A percentile compares a stretch with the other conserved stretches of the same genome.
phyloP scores from a whole-genome alignment of 2,329 filamentous ascomycete species.

The Aspergillus hiratsukae region DNA sequence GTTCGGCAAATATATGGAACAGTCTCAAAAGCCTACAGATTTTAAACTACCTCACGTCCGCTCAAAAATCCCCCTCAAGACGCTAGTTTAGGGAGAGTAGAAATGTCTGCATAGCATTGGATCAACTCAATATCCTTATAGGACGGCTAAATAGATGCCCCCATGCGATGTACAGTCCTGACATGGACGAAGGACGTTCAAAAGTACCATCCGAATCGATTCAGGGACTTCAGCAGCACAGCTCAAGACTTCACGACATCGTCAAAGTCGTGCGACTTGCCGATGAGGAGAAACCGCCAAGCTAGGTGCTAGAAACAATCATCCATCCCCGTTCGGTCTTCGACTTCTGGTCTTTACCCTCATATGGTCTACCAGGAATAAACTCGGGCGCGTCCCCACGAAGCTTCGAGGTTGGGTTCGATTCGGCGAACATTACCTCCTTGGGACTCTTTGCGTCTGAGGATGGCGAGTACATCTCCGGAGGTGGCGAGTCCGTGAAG shows the following conservation, averaged over 20 bases:
- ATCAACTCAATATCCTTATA: not conserved
- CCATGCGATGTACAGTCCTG: not conserved
- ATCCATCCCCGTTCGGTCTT: not conserved
- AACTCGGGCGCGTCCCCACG: conserved; percentile 21
- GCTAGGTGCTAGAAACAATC: not conserved
- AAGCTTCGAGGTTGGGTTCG: conserved; percentile 6
- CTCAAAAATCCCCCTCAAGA: not conserved
- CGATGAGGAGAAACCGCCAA: not conserved
- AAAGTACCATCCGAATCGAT: not conserved
- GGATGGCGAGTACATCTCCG: not conserved
- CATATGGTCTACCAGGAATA: conserved; percentile 3
- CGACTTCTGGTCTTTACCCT: not conserved
- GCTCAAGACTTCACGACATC: not conserved
- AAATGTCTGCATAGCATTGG: not conserved
- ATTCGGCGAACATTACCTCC: not conserved
- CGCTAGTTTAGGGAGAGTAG: not conserved
- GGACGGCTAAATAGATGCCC: not conserved
- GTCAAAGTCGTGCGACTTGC: not conserved
- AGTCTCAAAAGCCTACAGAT: not conserved
- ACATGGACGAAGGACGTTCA: not conserved
- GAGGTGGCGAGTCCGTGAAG: not conserved
- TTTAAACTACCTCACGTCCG: no score
- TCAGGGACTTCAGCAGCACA: not conserved
- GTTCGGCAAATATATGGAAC: no score
- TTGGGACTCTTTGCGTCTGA: not conserved